Evolutionary conservation across 2,329 filamentous ascomycete genomes (phyloP), one percentile per base, ranked within the genome.

Genomic region (Talaromyces sp.): DNA sequence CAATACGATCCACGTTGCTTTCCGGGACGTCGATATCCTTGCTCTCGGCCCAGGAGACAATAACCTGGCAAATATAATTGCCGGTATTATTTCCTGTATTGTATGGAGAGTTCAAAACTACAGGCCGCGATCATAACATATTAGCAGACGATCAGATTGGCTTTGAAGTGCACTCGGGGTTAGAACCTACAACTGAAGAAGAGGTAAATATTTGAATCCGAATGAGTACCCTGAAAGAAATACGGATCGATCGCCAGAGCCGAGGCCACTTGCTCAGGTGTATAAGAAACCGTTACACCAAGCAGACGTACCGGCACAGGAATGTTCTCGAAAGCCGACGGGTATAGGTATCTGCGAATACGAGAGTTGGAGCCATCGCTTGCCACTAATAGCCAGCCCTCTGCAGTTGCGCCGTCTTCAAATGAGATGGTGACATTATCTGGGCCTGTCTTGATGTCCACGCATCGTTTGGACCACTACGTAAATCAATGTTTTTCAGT

Each of bases 161-260:
- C 5, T 12, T 8, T 25, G 3, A 16, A 6, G 14, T 12, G 44
- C 14, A n/a, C 31, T 2, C 18, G 4, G 18, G 16, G 12, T 21
- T 2, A 3, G n/a, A 52, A 69, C 78, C 63, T 66, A 82, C 81
- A 72, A 58, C 82, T 83, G 62, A 84, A 80, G 67, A 82, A 86
- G 18, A 84, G 69, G 67, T 82, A 86, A 0, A 78, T 77, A 46
- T 82, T 77, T 3, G 82, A 81, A 28, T 76, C 71, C 0, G 84
- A 83, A 40, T 84, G 78, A 0, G 79, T 78, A 0, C 83, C 83
- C 58, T 86, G 83, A 21, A 86, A 76, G 57, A 86, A 83, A 46
- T 80, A 83, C 0, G 83, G 80, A 60, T 86, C 84, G 0, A 85
- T 76, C 1, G 72, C 72, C 5, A 75, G 73, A 2, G 84, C 73